Evolutionary conservation across 768 basidiomycete species (phyloP).

Genomic region (Lactifluus pinguis): DNA sequence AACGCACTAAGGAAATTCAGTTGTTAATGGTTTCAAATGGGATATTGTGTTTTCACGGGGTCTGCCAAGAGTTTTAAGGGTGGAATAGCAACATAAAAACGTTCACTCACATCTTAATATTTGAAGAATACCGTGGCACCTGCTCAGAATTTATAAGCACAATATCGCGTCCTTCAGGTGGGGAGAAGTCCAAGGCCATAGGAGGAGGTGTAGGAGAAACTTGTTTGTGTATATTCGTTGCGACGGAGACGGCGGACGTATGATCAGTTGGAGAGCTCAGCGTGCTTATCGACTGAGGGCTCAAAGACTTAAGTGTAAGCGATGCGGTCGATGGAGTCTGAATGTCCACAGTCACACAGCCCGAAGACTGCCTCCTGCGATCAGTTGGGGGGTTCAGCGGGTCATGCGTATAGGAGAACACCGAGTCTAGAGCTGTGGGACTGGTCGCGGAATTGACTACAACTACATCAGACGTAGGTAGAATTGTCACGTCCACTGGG

Average conservation of each 20-base stretch:
- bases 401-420: neutral
- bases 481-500: neutral
- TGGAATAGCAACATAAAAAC: no score
- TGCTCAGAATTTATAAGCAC: constrained; percentile 5
- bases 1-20: neutral
- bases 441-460: neutral
- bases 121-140: constrained; percentile 5
- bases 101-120: neutral
- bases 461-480: no score
- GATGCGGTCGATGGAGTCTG: constrained; percentile 2
- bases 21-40: neutral
- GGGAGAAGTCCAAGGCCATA: neutral
- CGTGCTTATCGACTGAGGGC: neutral
- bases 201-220: neutral
- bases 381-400: neutral
- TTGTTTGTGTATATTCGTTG: no score
- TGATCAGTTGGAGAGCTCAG: neutral
- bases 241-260: no score
- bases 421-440: neutral
- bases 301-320: neutral
- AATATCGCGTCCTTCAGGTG: constrained; percentile 4
- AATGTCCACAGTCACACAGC: neutral
- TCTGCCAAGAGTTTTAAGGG: neutral
- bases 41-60: neutral
- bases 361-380: neutral